These are phyloP conservation scores for Petunia axillaris DNA, from an alignment of 257 asterid species.

Conservation along the genomic window DNA sequence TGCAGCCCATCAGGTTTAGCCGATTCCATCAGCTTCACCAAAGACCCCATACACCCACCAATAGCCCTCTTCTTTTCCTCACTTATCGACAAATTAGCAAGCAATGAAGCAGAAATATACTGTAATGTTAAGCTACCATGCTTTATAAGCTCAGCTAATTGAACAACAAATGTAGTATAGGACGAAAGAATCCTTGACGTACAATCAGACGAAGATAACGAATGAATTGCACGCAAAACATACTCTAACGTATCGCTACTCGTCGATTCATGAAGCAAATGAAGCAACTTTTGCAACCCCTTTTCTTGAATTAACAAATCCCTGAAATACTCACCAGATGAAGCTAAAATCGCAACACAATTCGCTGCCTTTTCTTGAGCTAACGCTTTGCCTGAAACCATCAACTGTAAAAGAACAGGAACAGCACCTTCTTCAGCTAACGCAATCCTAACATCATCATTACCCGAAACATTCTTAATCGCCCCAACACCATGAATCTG, in stretches of 20 bases:
- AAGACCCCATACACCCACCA: conserved; percentile 69
- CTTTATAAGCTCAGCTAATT: conserved; percentile 65
- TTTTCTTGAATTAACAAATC: conserved; percentile 61
- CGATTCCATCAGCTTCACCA: conserved; percentile 86
- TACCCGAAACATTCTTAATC: conserved; percentile 60
- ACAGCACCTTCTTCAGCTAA: conserved; percentile 84
- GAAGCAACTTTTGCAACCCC: conserved; percentile 66
- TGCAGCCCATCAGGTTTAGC: conserved; percentile 90
- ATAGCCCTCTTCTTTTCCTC: conserved; percentile 76
- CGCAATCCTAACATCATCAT: conserved; percentile 67
- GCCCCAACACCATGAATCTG: conserved; percentile 81
- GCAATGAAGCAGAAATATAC: conserved; percentile 78
- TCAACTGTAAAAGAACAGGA: conserved; percentile 66
- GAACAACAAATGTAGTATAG: conserved; percentile 60
- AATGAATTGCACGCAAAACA: conserved; percentile 70
- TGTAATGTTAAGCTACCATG: conserved; percentile 76
- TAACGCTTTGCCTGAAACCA: conserved; percentile 59
- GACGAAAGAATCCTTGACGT: conserved; percentile 65
- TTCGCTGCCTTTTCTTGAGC: conserved; percentile 77
- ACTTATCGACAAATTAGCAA: conserved; percentile 65
- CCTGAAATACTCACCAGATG: conserved; percentile 63
- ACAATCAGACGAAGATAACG: conserved; percentile 66
- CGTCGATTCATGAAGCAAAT: conserved; percentile 62
- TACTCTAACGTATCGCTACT: conserved; percentile 70
- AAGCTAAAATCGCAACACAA: conserved; percentile 74